Evolutionary conservation across 2,329 filamentous ascomycete species (phyloP), one percentile per base, ranked within the genome.

Genomic region (Fusarium palustre): DNA sequence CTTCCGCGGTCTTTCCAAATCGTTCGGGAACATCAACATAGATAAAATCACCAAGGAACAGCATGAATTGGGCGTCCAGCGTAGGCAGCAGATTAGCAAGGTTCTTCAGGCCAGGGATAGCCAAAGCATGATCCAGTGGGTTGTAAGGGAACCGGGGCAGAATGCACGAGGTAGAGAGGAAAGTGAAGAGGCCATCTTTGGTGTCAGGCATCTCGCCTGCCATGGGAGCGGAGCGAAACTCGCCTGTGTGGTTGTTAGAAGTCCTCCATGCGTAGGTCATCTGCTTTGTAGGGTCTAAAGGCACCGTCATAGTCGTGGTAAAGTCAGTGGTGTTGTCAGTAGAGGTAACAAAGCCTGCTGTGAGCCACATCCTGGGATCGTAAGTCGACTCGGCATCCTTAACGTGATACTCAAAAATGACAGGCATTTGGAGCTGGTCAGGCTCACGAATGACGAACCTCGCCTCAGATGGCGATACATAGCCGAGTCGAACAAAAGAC

Each of bases 121-220:
- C 86, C 4, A 98, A 84, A 0, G 95, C 88, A 76, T 97, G 93
- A 39, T 93, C 88, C n/a, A 94, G 79, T 0, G 93, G 92, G 43
- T 87, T 92, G 79, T 99, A 99, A 0, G 96, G 96, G 58, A 98
- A 93, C 20, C 93, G 91, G 13, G 92, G 91, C 73, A 97, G 92
- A 74, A 98, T 93, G 79, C 96, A 99, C 42, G 93, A 97, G 0
- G 93, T 96, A 5, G 94, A 93, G 10, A 98, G 81, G 77, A 99
- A 99, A 0, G 93, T 97, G 73, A 97, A 95, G 59, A 89, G 90
- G 41, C 90, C 90, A 50, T 89, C 85, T 43, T 86, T 85, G 7
- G 86, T 83, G 18, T 84, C 81, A 0, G 89, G 86, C 67, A 87
- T 85, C 3, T 86, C 83, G 13, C 94, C 93, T 0, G 89, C 82